Evolutionary conservation across 371 early-diverging fungal species (phyloP).

Genomic region (Fennellomyces sp.): DNA sequence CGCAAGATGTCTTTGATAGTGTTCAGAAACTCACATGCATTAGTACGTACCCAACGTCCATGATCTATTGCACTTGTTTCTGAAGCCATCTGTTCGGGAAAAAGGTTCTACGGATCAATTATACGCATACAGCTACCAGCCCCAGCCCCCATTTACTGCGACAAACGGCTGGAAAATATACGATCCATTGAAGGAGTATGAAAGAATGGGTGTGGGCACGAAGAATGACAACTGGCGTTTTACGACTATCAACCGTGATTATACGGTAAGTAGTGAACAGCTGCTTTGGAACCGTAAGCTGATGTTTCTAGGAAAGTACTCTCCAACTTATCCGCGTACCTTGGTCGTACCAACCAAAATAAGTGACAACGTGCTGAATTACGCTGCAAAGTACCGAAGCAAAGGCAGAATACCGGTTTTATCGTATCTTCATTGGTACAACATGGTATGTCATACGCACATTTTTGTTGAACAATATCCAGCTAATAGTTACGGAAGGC

Average conservation of each 20-base stretch:
- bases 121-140: constrained; percentile 82
- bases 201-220: constrained; percentile 84
- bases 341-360: constrained; percentile 88
- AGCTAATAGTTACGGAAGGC: no score
- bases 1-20: constrained; percentile 78
- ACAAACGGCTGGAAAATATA: constrained; percentile 76
- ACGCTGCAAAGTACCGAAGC: constrained; percentile 92
- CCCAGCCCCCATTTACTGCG: constrained; percentile 47
- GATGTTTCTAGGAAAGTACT: constrained; percentile 58
- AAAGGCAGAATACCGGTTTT: constrained; percentile 90
- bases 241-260: constrained; percentile 75
- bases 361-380: constrained; percentile 86
- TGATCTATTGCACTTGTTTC: background rate
- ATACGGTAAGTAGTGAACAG: constrained; percentile 71
- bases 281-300: background rate
- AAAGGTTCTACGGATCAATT: constrained; percentile 72
- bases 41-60: constrained; percentile 32
- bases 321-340: constrained; percentile 86
- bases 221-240: constrained; percentile 78
- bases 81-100: constrained; percentile 7
- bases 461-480: background rate
- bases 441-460: constrained; percentile 42
- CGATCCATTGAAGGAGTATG: constrained; percentile 80
- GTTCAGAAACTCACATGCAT: constrained; percentile 74
- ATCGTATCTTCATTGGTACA: constrained; percentile 85